Evolutionary conservation across 352 stramenopile genomes (phyloP).

Genomic region (Pythium insidiosum): DNA sequence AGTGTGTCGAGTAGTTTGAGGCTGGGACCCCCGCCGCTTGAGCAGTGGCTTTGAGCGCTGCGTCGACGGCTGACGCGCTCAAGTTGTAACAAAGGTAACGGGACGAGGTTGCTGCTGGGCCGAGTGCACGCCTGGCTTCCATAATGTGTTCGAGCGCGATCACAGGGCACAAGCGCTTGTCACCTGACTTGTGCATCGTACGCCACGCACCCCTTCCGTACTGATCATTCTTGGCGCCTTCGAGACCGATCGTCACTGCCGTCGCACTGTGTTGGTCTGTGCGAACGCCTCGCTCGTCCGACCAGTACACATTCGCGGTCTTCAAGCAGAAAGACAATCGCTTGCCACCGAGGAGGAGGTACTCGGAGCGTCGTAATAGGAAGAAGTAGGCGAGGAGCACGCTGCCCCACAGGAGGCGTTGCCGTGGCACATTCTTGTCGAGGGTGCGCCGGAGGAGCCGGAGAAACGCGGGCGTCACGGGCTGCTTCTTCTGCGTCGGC

Average conservation of each 20-base stretch:
- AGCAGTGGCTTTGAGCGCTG: constrained; percentile 2
- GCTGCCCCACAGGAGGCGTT: constrained; percentile 17
- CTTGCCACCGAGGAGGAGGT: background rate
- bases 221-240: constrained; percentile 15
- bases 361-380: constrained; percentile 12
- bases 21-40: background rate
- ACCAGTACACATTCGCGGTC: constrained; percentile 5
- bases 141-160: background rate
- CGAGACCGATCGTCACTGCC: constrained; percentile 10
- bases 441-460: constrained; percentile 3
- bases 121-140: background rate
- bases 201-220: constrained; percentile 11
- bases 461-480: constrained; percentile 14
- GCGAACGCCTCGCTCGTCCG: background rate
- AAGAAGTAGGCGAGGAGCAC: constrained; percentile 20
- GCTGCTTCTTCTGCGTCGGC: constrained; percentile 14
- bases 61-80: background rate
- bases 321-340: constrained; percentile 11
- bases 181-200: constrained; percentile 10
- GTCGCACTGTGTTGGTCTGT: background rate
- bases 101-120: background rate
- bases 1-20: constrained; percentile 13
- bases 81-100: background rate
- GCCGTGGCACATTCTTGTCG: background rate
- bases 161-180: constrained; percentile 10